Base-by-base conservation (phyloP, 345 rosid genomes). In the Brassica incana region DNA sequence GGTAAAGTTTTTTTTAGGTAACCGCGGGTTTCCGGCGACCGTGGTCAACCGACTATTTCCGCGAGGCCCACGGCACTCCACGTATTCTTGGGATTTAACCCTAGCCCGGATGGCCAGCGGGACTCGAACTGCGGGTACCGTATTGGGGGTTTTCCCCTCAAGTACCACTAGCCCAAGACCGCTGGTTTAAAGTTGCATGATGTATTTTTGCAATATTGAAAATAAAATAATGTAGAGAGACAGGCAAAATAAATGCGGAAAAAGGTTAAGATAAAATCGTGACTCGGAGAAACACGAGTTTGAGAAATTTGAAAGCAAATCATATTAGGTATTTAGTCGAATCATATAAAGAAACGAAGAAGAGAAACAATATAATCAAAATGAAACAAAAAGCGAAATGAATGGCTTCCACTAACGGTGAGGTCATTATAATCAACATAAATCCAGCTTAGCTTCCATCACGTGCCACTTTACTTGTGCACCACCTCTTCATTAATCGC, bases 401-500 rank as follows among this genome's bases (percentile, higher is more conserved):
- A 73, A 74, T 69, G 78, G 83, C 71, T 74, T 74, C 66, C 78
- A 80, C 75, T 68, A 35, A 60, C 60, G 74, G n/a, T 20, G 67
- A 60, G n/a, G 78, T 73, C 83, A 74, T 79, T 63, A 79, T 68
- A 73, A 73, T 67, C 43, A 73, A 62, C 25, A 78, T 73, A 79
- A 79, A 61, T 74, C 69, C 70, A 74, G 18, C 27, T 74, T 52
- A 59, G 75, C 69, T 52, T 63, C 12, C 6, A 63, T 74, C 83
- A 80, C 83, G 83, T 80, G 83, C 83, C 75, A 69, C 83, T 80
- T 80, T 74, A 80, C 83, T 74, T 80, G 71, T 35, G 69, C 60
- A 74, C 78, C 70, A 79, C 78, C 78, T 68, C 71, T 79, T 67
- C 74, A 35, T 68, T 63, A 61, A 69, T 69, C 79, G 60, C 79